Evolutionary conservation across 176 grass and related monocot species (phyloP), one percentile per base, ranked within the genome.

Genomic region (Avena atlantica): DNA sequence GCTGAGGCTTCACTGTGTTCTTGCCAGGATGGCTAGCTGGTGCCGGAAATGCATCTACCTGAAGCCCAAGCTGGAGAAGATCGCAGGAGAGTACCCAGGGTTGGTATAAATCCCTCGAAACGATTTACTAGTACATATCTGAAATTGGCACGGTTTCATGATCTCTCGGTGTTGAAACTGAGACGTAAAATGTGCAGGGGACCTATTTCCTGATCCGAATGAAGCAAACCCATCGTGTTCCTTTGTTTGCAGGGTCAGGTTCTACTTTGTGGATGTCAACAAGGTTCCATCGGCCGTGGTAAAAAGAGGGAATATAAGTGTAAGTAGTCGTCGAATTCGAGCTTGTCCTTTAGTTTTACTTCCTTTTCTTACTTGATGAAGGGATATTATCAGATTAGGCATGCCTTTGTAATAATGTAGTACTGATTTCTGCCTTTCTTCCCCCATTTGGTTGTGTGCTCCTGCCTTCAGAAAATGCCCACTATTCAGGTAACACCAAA

Each of bases 41-140:
- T 96, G 97, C 59, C 83, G 94, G 69, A 99, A 99, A 89, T 99
- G 94, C 90, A 99, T 99, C 29, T 99, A 99, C 91, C 81, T 96
- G 55, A 94, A 89, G 87, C 94, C 97, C 53, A 96, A 89, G 83
- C 79, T 99, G 76, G 97, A 99, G 94, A 99, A 99, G 86, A 83
- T 96, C n/a, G 92, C 97, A 69, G 90, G 90, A 12, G 92, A 99
- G 86, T 86, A 65, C 60, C 97, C 92, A 77, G 89, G 92, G 97
- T 99, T 44, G 2, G 86, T 92, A 36, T 73, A 5, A 56, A 44
- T 85, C 68, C 20, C 15, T 29, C 56, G 4, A 4, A 71, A 42
- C 37, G 23, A 19, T 66, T 85, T 42, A 40, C 37, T 31, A 31
- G 29, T 29, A 29, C 29, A 4, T 70, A 6, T 63, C 4, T 25